Evolutionary conservation across 2,329 filamentous ascomycete genomes (phyloP).

Genomic region (Diplodia mutila): DNA sequence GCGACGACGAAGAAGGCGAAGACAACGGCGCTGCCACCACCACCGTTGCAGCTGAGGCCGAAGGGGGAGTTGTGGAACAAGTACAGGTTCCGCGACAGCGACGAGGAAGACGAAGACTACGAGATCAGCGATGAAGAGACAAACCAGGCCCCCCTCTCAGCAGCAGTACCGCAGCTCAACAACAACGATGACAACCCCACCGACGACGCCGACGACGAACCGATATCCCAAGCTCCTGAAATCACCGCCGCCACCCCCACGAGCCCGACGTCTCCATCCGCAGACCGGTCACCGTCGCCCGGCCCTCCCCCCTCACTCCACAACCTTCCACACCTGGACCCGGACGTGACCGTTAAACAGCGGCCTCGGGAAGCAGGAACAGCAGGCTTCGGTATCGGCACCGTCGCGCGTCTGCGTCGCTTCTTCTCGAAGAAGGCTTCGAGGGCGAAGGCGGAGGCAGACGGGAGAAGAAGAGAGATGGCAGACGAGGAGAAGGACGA

Average conservation of each 20-base stretch:
- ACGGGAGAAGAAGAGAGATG: neutral
- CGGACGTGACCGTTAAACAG: neutral
- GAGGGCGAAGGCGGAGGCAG: no score
- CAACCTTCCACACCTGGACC: no score
- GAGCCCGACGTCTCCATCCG: neutral
- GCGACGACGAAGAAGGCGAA: conserved; percentile 70
- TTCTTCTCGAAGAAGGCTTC: neutral
- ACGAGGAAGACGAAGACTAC: conserved; percentile 46
- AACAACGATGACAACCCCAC: neutral
- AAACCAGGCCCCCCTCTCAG: neutral
- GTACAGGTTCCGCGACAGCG: conserved; percentile 3
- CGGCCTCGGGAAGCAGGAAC: neutral
- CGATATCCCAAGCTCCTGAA: no score
- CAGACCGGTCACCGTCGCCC: no score
- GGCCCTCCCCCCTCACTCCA: no score
- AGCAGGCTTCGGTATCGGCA: neutral
- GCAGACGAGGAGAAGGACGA: neutral
- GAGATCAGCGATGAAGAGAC: conserved; percentile 49
- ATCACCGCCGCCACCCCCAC: neutral
- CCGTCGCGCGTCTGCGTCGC: neutral
- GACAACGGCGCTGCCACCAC: no score
- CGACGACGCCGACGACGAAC: no score
- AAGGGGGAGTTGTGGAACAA: conserved; percentile 62
- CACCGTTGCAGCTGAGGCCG: conserved; percentile 69
- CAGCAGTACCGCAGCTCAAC: neutral